Evolutionary conservation across 371 early-diverging fungal genomes (phyloP).

Genomic region (Haplosporangium sp.): DNA sequence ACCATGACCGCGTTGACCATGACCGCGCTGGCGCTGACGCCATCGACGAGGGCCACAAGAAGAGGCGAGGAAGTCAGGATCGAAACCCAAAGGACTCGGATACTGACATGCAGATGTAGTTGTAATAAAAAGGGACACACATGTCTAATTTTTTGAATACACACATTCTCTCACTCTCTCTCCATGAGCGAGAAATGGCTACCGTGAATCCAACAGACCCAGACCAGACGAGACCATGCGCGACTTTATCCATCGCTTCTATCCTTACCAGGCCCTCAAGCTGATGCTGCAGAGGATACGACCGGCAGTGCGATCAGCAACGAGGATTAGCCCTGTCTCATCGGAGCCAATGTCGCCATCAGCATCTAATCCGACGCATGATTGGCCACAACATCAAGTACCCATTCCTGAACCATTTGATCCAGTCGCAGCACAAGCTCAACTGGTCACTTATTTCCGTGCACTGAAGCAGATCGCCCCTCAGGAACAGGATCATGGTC

Average conservation of each 20-base stretch:
- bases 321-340: neutral
- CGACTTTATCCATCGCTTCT: slow-evolving; percentile 50
- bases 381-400: neutral
- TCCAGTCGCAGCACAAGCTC: slow-evolving; percentile 13
- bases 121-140: too few relatives aligned
- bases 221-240: slow-evolving; percentile 31
- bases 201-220: too few relatives aligned
- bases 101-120: too few relatives aligned
- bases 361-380: neutral
- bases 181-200: too few relatives aligned
- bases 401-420: slow-evolving; percentile 9
- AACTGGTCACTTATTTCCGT: slow-evolving; percentile 19
- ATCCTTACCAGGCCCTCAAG: slow-evolving; percentile 44
- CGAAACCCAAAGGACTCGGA: too few relatives aligned
- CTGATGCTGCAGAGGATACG: slow-evolving; percentile 22
- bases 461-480: slow-evolving; percentile 15
- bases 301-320: neutral
- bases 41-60: too few relatives aligned
- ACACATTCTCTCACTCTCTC: too few relatives aligned
- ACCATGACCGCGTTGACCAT: too few relatives aligned
- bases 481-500: neutral
- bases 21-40: too few relatives aligned
- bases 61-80: too few relatives aligned
- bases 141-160: too few relatives aligned
- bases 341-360: neutral